Evolutionary conservation across 148 eudicot species (phyloP).

Genomic region (Salicornia ramosissima): DNA sequence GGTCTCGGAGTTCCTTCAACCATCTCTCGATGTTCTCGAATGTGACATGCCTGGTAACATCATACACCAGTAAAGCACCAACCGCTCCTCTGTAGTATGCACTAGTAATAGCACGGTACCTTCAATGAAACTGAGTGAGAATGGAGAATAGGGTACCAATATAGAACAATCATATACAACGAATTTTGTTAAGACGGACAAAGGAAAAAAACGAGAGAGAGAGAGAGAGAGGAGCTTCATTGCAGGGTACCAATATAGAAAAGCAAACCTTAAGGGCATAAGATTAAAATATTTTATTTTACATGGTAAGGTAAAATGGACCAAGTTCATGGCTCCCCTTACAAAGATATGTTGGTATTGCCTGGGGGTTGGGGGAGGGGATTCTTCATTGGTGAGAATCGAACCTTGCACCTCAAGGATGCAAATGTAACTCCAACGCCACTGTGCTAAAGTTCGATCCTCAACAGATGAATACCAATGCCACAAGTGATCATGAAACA

Average conservation of each 20-base stretch:
- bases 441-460: no score
- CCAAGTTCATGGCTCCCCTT: no score
- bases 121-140: conserved; percentile 13
- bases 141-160: neutral
- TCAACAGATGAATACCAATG: no score
- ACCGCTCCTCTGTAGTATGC: conserved; percentile 56
- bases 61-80: conserved; percentile 48
- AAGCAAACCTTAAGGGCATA: neutral
- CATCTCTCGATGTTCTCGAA: conserved; percentile 49
- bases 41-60: conserved; percentile 43
- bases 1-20: conserved; percentile 49
- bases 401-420: no score
- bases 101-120: conserved; percentile 54
- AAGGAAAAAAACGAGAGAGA: neutral
- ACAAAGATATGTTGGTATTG: no score
- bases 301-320: no score
- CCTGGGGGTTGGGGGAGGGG: no score
- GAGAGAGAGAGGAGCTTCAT: neutral
- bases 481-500: neutral
- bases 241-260: neutral
- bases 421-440: no score
- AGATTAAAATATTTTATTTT: no score
- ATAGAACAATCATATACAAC: neutral
- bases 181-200: neutral
- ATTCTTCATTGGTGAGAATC: no score